phyloP scores from a whole-genome alignment of 83 land plant species.

The Thuja plicata region DNA sequence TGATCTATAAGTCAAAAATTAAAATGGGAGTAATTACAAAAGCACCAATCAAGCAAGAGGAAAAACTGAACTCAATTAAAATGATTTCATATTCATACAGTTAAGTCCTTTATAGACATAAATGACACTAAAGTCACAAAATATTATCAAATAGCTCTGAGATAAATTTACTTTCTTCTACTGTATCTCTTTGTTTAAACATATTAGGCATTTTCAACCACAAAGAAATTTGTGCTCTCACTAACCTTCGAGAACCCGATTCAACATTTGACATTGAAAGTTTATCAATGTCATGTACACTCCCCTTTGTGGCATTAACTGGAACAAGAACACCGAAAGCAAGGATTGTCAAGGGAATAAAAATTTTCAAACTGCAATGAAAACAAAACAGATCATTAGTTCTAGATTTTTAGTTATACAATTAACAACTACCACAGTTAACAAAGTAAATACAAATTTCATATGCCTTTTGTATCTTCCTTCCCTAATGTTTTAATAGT shows the following conservation, averaged over 20 bases:
- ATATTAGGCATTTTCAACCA: background rate
- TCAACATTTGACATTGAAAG: constrained; percentile 72
- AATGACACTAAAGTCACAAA: background rate
- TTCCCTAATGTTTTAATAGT: background rate
- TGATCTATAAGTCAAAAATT: too few species aligned
- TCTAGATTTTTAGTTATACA: background rate
- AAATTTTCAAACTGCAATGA: constrained; percentile 68
- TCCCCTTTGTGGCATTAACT: constrained; percentile 56
- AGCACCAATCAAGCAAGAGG: background rate
- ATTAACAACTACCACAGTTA: background rate
- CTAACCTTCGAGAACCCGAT: constrained; percentile 49
- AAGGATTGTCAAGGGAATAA: constrained; percentile 64
- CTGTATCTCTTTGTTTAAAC: background rate
- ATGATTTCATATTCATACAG: background rate
- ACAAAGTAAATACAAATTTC: background rate
- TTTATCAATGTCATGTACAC: constrained; percentile 58
- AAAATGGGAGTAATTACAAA: background rate
- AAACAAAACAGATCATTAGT: constrained; percentile 2
- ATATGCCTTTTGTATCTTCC: background rate
- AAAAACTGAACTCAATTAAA: background rate
- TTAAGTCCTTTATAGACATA: background rate
- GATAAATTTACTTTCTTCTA: background rate
- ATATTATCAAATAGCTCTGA: background rate
- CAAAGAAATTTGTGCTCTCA: background rate
- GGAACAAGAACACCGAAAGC: constrained; percentile 72